Base-by-base conservation (phyloP, 1,139 yeast genomes). In the Kluyveromyces sp. region DNA sequence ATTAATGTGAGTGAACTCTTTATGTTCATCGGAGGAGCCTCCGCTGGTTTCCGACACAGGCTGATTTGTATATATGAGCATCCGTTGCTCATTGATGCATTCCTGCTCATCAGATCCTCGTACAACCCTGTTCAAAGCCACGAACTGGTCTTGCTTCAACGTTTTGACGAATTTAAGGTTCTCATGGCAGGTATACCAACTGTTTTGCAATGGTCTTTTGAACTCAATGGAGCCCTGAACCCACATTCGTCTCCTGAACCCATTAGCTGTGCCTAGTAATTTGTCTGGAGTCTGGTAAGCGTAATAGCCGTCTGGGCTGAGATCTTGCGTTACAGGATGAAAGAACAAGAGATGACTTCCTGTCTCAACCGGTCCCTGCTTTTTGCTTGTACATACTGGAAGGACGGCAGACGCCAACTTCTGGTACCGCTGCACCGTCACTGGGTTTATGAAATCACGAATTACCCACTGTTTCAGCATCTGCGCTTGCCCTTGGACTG, bases 271-370 rank as follows among this genome's bases (percentile, higher is more conserved):
- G 3, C 41, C 39, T 11, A 50, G 34, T 12, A 54, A 19, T 3
- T 45, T 49, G 1, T 50, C 54, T 0, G 96, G 96, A 1, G 92
- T 80, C 60, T 85, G 95, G 54, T 81, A 78, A 45, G 80, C 71
- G 53, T 85, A 95, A 62, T 86, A 89, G 0, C 96, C 96, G 61
- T 89, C 97, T 2, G 56, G 39, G 0, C 83, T 80, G 20, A 86
- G 57, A 2, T 61, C 61, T 51, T 78, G 59, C 35, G 74, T 78
- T 31, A 71, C 65, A 3, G 82, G 78, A 49, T 76, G 77, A 61
- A 78, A 79, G 60, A 73, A 86, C 2, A 83, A 62, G 46, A 87
- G 71, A 50, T 84, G 88, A 49, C 76, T 79, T 0, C 94, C 94
- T 3, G 35, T 29, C 2, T 15, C n/a, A 15, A 11, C n/a, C 19